phyloP scores from a whole-genome alignment of 495 filamentous ascomycete genomes.

The Aspergillus cavernicola region DNA sequence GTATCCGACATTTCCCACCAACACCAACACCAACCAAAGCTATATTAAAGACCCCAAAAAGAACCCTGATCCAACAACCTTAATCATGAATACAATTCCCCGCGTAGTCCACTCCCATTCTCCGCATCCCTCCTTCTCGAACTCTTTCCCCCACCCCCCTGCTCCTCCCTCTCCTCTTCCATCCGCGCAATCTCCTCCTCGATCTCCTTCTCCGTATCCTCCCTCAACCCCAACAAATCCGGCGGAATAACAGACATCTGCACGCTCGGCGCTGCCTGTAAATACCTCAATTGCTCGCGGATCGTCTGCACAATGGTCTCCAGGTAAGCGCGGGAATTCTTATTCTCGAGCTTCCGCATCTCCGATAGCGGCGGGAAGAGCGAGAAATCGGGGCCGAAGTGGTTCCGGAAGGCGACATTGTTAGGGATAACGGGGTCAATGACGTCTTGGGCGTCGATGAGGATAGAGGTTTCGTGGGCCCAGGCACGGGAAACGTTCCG shows the following conservation, averaged over 20 bases:
- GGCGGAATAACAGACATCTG: conserved; percentile 78
- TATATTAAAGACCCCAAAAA: too few species aligned
- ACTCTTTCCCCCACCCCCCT: conserved; percentile 23
- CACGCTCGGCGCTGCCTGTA: conserved; percentile 80
- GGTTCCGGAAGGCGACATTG: conserved; percentile 71
- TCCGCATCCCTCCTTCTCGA: conserved; percentile 42
- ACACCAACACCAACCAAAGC: conserved; percentile 6
- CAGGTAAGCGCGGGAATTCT: conserved; percentile 74
- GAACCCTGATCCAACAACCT: too few species aligned
- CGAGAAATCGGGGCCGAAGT: conserved; percentile 74
- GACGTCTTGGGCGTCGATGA: conserved; percentile 66
- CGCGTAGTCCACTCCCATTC: conserved; percentile 35
- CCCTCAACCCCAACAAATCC: conserved; percentile 67
- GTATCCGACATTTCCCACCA: not conserved
- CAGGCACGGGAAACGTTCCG: conserved; percentile 94
- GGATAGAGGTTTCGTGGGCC: conserved; percentile 93
- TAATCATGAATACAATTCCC: conserved; percentile 39
- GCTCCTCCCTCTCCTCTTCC: conserved; percentile 50
- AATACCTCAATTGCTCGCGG: conserved; percentile 80
- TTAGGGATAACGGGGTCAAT: conserved; percentile 71
- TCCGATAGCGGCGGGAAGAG: conserved; percentile 74
- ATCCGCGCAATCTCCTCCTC: conserved; percentile 63
- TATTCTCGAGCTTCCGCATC: conserved; percentile 67
- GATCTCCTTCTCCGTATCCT: conserved; percentile 75
- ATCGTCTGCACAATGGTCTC: conserved; percentile 68